Evolutionary conservation across 1,139 yeast species (phyloP), one percentile per base, ranked within the genome.

Genomic region (Suhomyces coccinellae): DNA sequence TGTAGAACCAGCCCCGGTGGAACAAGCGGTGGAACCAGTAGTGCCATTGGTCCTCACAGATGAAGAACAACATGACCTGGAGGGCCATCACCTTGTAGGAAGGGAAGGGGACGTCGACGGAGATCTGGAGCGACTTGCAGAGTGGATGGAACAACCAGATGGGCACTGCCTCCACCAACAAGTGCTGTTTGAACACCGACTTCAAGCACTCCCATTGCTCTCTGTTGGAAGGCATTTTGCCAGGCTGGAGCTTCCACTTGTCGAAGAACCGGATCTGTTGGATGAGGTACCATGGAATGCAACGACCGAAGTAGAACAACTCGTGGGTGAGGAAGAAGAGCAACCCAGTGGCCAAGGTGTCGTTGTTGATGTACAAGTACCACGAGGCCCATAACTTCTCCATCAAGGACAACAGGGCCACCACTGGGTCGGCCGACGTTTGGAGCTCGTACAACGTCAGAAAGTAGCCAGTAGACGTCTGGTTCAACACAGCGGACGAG

Each of bases 61-160:
- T 75, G 66, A 91, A 91, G 69, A 91, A 89, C 6, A 86, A 57
- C 4, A 79, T 73, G 46, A 90, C 77, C 65, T 91, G 98, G 40
- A 70, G 57, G 26, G 71, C 64, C 72, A 87, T 82, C 28, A 78
- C 77, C 45, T 67, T 68, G 62, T 72, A 62, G 11, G 77, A 57
- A 33, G 97, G 97, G 75, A 91, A 90, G 15, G 97, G 97, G 8
- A 90, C 96, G 38, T 79, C 76, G 56, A 82, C 80, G 12, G 83
- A 69, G 54, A 91, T 86, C 50, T 93, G 93, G 56, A 89, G 77
- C 55, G 73, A 72, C 49, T 83, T 79, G 69, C 96, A 87, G 58
- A 90, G 71, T 45, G 96, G 95, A 65, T 93, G 97, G 80, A 91
- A 91, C 42, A 89, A 84, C 95, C 97, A 91, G 57, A 91, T 91